phyloP scores from a whole-genome alignment of 108 stramenopile genomes.

The Cylindrotheca fusiformis region DNA sequence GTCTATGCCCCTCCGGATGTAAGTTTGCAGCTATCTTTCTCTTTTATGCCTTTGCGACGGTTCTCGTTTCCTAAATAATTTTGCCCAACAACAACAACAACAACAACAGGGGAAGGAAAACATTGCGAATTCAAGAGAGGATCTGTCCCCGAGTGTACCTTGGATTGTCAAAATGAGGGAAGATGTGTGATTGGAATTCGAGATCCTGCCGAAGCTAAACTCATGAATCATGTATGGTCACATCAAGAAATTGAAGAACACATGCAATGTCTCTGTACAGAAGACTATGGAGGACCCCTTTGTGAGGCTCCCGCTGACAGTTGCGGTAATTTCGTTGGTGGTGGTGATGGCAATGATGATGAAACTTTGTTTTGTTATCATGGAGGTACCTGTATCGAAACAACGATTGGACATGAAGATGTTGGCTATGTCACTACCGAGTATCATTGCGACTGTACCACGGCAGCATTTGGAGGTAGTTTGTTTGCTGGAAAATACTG shows the following conservation, averaged over 20 bases:
- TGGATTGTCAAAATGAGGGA: slow-evolving; percentile 42
- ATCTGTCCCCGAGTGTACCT: slow-evolving; percentile 35
- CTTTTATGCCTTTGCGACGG: too few relatives aligned
- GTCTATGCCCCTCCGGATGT: slow-evolving; percentile 23
- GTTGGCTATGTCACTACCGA: not conserved
- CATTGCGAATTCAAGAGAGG: slow-evolving; percentile 31
- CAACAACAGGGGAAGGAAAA: slow-evolving; percentile 22
- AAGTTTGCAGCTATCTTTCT: too few relatives aligned
- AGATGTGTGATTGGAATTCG: slow-evolving; percentile 32
- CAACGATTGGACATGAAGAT: slow-evolving; percentile 1
- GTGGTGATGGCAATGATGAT: slow-evolving; percentile 4
- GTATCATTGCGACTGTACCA: slow-evolving; percentile 55
- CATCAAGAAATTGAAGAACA: slow-evolving; percentile 17
- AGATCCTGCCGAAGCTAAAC: slow-evolving; percentile 3
- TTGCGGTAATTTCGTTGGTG: too few relatives aligned
- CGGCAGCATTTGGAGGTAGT: not conserved
- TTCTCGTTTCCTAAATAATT: too few relatives aligned
- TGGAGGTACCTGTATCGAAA: slow-evolving; percentile 24
- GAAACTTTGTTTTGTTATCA: slow-evolving; percentile 40
- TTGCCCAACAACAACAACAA: too few relatives aligned
- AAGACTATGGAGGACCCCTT: slow-evolving; percentile 28
- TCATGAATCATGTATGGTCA: slow-evolving; percentile 19
- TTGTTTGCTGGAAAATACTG: slow-evolving; percentile 19
- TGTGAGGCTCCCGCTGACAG: slow-evolving; percentile 27
- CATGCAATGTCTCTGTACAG: slow-evolving; percentile 40